A percentile compares a stretch with the other conserved stretches of the same genome.
Evolutionary conservation across 202 grass and related monocot species (phyloP).

Genomic region (Saccharum hybrid): DNA sequence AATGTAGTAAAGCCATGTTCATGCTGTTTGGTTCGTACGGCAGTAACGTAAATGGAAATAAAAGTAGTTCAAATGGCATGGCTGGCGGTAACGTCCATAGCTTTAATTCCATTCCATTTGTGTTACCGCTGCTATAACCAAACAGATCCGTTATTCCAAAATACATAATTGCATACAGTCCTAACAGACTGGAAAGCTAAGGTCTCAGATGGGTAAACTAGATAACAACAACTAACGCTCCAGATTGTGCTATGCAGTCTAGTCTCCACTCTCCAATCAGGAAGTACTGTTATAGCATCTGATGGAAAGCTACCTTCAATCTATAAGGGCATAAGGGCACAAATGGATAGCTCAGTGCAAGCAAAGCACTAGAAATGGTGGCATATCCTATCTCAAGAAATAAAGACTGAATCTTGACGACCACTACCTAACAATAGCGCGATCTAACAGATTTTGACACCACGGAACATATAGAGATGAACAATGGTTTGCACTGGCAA

Average conservation of each 20-base stretch:
- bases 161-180: neutral
- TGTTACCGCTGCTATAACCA: too few species aligned
- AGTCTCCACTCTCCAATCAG: conserved; percentile 36
- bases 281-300: conserved; percentile 34
- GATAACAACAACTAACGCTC: neutral
- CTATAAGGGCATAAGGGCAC: conserved; percentile 13
- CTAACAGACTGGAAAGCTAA: conserved; percentile 16
- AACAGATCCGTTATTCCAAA: too few species aligned
- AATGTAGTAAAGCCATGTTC: too few species aligned
- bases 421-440: conserved; percentile 10
- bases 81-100: too few species aligned
- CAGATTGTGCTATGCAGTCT: conserved; percentile 13
- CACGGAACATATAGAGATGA: neutral
- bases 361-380: conserved; percentile 16
- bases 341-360: conserved; percentile 35
- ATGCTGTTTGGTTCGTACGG: too few species aligned
- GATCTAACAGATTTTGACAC: neutral
- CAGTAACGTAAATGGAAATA: too few species aligned
- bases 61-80: too few species aligned
- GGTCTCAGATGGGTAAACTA: neutral
- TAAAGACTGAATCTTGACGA: neutral
- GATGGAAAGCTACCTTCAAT: conserved; percentile 38
- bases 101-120: too few species aligned
- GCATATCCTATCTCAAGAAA: conserved; percentile 3
- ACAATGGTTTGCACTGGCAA: neutral